Evolutionary conservation across 2,329 filamentous ascomycete genomes (phyloP).

Genomic region (Lecanicillium sp.): DNA sequence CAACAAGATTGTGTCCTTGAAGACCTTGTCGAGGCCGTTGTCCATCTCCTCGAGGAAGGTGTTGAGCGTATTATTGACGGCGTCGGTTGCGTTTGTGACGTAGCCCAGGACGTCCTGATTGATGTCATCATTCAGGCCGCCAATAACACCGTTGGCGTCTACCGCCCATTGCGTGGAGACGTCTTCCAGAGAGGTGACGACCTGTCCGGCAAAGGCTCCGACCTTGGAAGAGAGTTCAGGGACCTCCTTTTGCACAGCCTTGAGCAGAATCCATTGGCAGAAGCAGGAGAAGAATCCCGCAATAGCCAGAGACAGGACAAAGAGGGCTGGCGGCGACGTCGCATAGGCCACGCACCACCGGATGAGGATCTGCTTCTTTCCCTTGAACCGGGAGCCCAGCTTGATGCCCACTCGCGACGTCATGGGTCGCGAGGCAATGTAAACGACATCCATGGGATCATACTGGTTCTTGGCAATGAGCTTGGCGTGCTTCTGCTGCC

Average conservation of each 20-base stretch:
- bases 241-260: slow-evolving; percentile 63
- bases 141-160: slow-evolving; percentile 67
- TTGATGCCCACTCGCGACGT: slow-evolving; percentile 67
- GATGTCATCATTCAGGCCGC: slow-evolving; percentile 63
- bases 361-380: slow-evolving; percentile 61
- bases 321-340: slow-evolving; percentile 78
- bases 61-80: slow-evolving; percentile 81
- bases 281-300: slow-evolving; percentile 77
- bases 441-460: slow-evolving; percentile 82
- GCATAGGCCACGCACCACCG: slow-evolving; percentile 83
- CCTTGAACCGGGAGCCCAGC: slow-evolving; percentile 56
- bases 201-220: slow-evolving; percentile 69
- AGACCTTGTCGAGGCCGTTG: slow-evolving; percentile 64
- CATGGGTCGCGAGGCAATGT: slow-evolving; percentile 76
- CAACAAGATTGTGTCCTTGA: slow-evolving; percentile 74
- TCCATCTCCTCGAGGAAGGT: slow-evolving; percentile 72
- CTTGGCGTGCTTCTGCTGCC: slow-evolving; percentile 60
- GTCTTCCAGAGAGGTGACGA: slow-evolving; percentile 63
- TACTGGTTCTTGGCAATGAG: slow-evolving; percentile 58
- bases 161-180: slow-evolving; percentile 71
- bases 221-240: slow-evolving; percentile 69
- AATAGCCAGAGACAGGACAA: slow-evolving; percentile 73
- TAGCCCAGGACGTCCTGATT: slow-evolving; percentile 82
- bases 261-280: slow-evolving; percentile 75
- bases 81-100: slow-evolving; percentile 74